Base-by-base conservation (phyloP, 1,139 yeast species). In the Nakaseomyces glabratus region DNA sequence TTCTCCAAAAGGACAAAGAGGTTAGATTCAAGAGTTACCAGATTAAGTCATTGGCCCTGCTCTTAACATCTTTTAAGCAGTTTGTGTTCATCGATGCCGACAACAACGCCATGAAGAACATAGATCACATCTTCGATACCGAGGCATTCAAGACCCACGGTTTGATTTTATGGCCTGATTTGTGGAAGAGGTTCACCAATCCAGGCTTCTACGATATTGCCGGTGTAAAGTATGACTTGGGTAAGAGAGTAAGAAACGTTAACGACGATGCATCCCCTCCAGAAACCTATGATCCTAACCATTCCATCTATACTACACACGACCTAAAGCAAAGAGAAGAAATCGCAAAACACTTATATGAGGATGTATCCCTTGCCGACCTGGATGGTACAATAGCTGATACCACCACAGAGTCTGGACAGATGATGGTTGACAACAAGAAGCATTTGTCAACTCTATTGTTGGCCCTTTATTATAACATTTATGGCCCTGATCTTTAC, bases 91-190 rank as follows among this genome's bases (percentile, higher is more conserved):
- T 79, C 32, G 88, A 79, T 51, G 76, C 84, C 6, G 88, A 79
- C 53, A 73, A 77, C 49, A 68, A 75, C 47, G 82, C 82, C 6
- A 58, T 74, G 24, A 58, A 52, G 29, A 67, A 72, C 41, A 68
- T 77, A 17, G 80, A 75, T 35, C 60, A 63, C 36, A 54, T 77
- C 23, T 74, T 72, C 39, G 45, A 50, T 4, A 52, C 64, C 37
- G 46, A 55, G 12, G 55, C 55, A 3, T 66, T 55, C 45, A 29
- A 41, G 10, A 45, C 58, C 7, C 42, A 48, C 18, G 65, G 66
- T 2, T 38, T 68, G 24, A 55, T 68, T 2, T 31, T 76, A n/a
- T 79, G 88, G 88, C 86, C 88, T 4, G 85, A 77, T 51, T 72
- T 72, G 39, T 78, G 85, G 84, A 62, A 69, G 36, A 65, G 86